Evolutionary conservation across 768 basidiomycete species (phyloP).

Genomic region (Boletus sp.): DNA sequence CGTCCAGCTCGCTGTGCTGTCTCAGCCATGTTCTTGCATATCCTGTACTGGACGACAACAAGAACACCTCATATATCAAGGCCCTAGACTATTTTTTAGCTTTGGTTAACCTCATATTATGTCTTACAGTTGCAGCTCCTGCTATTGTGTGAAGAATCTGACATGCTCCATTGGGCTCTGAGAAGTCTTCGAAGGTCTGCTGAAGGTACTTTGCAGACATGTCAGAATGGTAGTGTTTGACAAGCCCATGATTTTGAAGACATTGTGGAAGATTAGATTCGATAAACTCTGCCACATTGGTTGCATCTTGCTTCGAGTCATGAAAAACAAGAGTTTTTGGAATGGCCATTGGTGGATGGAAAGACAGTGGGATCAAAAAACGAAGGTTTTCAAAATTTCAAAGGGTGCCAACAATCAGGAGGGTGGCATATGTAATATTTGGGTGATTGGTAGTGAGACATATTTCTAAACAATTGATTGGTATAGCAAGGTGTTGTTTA

Average conservation of each 20-base stretch:
- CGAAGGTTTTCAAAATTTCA: not conserved
- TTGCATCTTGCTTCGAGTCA: not conserved
- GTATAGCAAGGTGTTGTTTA: too few species aligned
- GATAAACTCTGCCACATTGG: not conserved
- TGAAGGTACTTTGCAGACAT: not conserved
- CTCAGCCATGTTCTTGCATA: too few species aligned
- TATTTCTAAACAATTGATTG: too few species aligned
- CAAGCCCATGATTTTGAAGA: not conserved
- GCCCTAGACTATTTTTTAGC: not conserved
- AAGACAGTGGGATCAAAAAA: not conserved
- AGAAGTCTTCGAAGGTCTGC: not conserved
- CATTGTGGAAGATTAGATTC: not conserved
- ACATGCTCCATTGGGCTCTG: not conserved
- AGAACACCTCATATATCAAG: not conserved
- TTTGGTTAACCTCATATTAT: not conserved
- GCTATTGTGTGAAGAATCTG: not conserved
- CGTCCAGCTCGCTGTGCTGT: too few species aligned
- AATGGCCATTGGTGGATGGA: not conserved
- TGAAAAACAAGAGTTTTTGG: not conserved
- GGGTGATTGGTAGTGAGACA: too few species aligned
- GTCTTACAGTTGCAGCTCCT: not conserved
- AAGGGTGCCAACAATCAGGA: too few species aligned
- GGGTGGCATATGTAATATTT: too few species aligned
- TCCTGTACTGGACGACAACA: too few species aligned
- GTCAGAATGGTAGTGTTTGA: not conserved